Evolutionary conservation across 2,329 filamentous ascomycete species (phyloP).

Genomic region (Ascocoryne sarcoides): DNA sequence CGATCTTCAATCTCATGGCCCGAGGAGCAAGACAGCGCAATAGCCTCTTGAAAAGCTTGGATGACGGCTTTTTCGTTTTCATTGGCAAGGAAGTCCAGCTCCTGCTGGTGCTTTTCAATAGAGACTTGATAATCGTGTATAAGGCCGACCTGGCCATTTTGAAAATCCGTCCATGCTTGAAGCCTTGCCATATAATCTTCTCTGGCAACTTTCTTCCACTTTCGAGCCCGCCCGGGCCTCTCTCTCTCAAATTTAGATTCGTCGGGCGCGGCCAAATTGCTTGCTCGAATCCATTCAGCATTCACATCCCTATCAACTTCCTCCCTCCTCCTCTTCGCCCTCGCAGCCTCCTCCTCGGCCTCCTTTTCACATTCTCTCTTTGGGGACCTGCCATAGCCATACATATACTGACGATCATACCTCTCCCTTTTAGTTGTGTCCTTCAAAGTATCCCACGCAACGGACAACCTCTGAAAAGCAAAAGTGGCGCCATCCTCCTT

Average conservation of each 20-base stretch:
- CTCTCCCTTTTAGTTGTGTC: conserved; percentile 12
- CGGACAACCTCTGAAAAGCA: conserved; percentile 13
- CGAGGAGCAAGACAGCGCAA: conserved; percentile 6
- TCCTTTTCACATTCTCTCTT: conserved; percentile 4
- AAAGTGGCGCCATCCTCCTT: conserved; percentile 6
- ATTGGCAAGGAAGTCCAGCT: conserved; percentile 6
- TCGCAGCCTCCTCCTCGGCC: conserved; percentile 2
- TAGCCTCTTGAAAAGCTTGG: conserved; percentile 9
- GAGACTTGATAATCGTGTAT: conserved; percentile 2
- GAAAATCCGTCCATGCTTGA: conserved; percentile 8
- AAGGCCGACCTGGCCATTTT: neutral
- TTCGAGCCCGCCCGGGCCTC: conserved; percentile 2
- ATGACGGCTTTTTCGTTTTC: conserved; percentile 8
- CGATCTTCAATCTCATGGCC: conserved; percentile 6
- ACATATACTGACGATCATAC: conserved; percentile 16
- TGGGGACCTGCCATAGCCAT: conserved; percentile 3
- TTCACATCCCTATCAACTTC: conserved; percentile 9
- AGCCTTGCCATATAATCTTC: conserved; percentile 8
- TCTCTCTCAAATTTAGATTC: neutral
- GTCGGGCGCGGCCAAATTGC: neutral
- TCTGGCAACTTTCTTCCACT: conserved; percentile 7
- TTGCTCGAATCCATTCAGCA: conserved; percentile 2
- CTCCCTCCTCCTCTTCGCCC: conserved; percentile 8
- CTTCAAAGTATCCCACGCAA: conserved; percentile 19
- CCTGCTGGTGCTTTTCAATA: conserved; percentile 7